Evolutionary conservation across 805 yeast species (phyloP).

Genomic region (Teunomyces pallodes): DNA sequence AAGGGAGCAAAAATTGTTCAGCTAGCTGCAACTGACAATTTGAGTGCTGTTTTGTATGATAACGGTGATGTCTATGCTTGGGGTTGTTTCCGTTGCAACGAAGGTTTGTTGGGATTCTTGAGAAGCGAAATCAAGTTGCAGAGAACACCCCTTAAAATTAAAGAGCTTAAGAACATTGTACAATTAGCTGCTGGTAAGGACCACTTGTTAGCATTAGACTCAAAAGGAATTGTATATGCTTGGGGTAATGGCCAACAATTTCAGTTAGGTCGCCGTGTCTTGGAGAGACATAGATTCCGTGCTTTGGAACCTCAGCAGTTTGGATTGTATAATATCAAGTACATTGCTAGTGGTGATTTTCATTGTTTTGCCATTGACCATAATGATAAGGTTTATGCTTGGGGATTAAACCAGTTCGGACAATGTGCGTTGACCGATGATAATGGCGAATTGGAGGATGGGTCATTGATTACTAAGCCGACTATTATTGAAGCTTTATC

Average conservation of each 20-base stretch:
- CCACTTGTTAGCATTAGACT: conserved; percentile 80
- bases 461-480: conserved; percentile 76
- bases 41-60: conserved; percentile 75
- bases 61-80: conserved; percentile 92
- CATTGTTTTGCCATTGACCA: conserved; percentile 89
- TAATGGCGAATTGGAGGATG: conserved; percentile 76
- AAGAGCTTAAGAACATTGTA: conserved; percentile 62
- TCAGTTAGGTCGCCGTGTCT: conserved; percentile 84
- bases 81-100: conserved; percentile 96
- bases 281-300: conserved; percentile 72
- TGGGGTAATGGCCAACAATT: conserved; percentile 98
- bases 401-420: conserved; percentile 98
- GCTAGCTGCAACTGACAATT: conserved; percentile 87
- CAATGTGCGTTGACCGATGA: conserved; percentile 76
- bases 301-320: conserved; percentile 80
- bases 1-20: conserved; percentile 57
- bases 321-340: conserved; percentile 75
- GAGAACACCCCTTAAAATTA: conserved; percentile 61
- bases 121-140: conserved; percentile 60
- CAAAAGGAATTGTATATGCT: conserved; percentile 82
- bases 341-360: conserved; percentile 89
- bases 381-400: conserved; percentile 68
- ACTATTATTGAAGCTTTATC: conserved; percentile 66
- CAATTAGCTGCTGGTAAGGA: conserved; percentile 92
- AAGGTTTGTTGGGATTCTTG: conserved; percentile 84